A percentile compares a stretch with the other conserved stretches of the same genome.
Conservation (phyloP, 1,284 basidiomycete species). For the Flammula alnicola region DNA sequence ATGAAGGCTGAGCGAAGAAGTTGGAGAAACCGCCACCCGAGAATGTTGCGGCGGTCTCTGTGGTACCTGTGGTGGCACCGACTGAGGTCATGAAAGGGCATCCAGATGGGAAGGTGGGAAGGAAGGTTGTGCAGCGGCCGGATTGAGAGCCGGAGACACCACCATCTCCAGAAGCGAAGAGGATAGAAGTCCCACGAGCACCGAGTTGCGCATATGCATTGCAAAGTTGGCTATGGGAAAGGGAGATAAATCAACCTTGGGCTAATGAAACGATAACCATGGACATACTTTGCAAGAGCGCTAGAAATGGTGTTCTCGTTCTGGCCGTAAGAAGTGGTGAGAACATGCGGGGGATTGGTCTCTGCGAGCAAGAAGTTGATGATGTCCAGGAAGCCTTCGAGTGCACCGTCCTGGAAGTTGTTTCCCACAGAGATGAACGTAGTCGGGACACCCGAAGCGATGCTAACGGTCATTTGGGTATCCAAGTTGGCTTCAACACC, state of each 20-base stretch:
- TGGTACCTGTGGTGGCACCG: slow-evolving; percentile 31
- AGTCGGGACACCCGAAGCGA: slow-evolving; percentile 32
- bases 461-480: slow-evolving; percentile 38
- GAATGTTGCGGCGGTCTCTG: slow-evolving; percentile 30
- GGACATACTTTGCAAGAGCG: slow-evolving; percentile 21
- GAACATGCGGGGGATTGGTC: slow-evolving; percentile 29
- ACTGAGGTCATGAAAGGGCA: slow-evolving; percentile 45
- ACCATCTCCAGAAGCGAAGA: slow-evolving; percentile 39
- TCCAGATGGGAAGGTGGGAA: slow-evolving; percentile 38
- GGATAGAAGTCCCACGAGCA: slow-evolving; percentile 42
- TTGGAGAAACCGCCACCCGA: slow-evolving; percentile 41
- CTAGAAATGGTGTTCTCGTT: slow-evolving; percentile 28
- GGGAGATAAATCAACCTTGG: not conserved
- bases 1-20: slow-evolving; percentile 34
- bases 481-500: slow-evolving; percentile 50
- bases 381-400: slow-evolving; percentile 37
- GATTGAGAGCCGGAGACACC: slow-evolving; percentile 19
- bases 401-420: slow-evolving; percentile 25
- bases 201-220: slow-evolving; percentile 32
- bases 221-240: slow-evolving; percentile 23
- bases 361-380: slow-evolving; percentile 34
- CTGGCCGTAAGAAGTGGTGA: slow-evolving; percentile 32
- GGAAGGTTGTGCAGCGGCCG: slow-evolving; percentile 31
- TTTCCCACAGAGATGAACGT: slow-evolving; percentile 32
- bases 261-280: not conserved